Conservation (phyloP, 352 stramenopile species). For the Phytopythium chamaehyphon region DNA sequence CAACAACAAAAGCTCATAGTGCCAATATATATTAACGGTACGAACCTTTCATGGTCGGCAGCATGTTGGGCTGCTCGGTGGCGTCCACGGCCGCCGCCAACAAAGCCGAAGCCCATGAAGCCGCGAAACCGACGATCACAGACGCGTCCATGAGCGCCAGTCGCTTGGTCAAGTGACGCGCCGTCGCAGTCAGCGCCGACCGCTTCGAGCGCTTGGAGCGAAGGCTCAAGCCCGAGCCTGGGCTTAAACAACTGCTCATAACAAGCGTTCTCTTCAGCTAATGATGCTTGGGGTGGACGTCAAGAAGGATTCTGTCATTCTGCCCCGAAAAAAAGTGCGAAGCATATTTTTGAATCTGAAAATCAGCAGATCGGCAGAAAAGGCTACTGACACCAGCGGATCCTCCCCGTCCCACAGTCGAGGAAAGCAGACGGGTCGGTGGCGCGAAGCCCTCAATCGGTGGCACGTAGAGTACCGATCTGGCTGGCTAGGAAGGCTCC, state of each 20-base stretch:
- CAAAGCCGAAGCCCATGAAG: not conserved
- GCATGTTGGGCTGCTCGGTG: not conserved
- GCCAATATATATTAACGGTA: not conserved
- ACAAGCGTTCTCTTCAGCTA: no score
- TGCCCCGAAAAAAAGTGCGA: conserved; percentile 1
- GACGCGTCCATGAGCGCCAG: no score
- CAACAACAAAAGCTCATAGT: no score
- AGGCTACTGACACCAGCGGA: not conserved
- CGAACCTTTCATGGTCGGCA: conserved; percentile 5
- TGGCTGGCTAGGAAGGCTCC: no score
- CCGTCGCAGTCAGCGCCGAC: no score
- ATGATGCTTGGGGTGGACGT: conserved; percentile 2
- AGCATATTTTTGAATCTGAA: not conserved
- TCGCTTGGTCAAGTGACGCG: no score
- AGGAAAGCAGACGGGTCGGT: not conserved
- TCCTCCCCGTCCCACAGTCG: not conserved
- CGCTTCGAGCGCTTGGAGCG: no score
- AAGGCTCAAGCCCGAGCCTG: no score
- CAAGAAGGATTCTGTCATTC: conserved; percentile 4
- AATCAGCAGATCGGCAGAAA: not conserved
- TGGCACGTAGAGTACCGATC: not conserved
- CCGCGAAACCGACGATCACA: no score
- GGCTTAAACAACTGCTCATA: no score
- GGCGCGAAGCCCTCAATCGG: not conserved
- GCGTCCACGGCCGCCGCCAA: not conserved